Conservation (phyloP, 768 basidiomycete genomes). For the Auricularia sp. region DNA sequence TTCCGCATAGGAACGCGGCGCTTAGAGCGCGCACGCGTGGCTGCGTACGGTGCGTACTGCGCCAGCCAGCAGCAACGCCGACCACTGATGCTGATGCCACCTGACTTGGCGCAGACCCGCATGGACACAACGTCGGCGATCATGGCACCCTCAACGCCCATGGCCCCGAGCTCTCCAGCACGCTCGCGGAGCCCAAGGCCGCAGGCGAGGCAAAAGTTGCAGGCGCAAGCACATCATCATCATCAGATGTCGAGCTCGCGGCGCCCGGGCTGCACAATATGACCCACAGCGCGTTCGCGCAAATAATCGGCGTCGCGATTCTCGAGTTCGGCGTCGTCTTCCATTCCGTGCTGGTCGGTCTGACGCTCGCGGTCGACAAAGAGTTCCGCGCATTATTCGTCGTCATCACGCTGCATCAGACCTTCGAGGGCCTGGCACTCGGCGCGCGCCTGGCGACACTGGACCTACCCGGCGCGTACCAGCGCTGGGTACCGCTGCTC, state of each 20-base stretch:
- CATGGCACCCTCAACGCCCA: slow-evolving; percentile 47
- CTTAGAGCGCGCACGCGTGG: slow-evolving; percentile 27
- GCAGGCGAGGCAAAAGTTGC: background rate
- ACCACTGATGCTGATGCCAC: background rate
- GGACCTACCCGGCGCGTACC: slow-evolving; percentile 44
- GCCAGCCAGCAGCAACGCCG: background rate
- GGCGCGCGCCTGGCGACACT: slow-evolving; percentile 82
- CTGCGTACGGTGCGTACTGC: slow-evolving; percentile 1
- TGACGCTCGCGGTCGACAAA: slow-evolving; percentile 80
- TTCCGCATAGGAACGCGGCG: slow-evolving; percentile 78
- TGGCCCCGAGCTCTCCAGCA: slow-evolving; percentile 41
- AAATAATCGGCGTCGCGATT: slow-evolving; percentile 79
- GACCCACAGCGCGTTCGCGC: slow-evolving; percentile 44
- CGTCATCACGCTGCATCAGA: slow-evolving; percentile 88
- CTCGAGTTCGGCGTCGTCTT: slow-evolving; percentile 89
- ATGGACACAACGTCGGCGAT: slow-evolving; percentile 48
- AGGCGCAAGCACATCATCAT: background rate
- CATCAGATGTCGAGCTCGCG: background rate
- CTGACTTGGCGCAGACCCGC: slow-evolving; percentile 31
- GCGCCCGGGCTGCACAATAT: slow-evolving; percentile 9
- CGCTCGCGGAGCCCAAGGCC: background rate
- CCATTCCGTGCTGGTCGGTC: slow-evolving; percentile 77
- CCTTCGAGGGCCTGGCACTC: slow-evolving; percentile 88
- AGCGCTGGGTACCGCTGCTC: slow-evolving; percentile 39
- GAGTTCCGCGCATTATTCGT: slow-evolving; percentile 79